Evolutionary conservation across 2,329 filamentous ascomycete species (phyloP), one percentile per base, ranked within the genome.

Genomic region (Elsinoe necatrix): DNA sequence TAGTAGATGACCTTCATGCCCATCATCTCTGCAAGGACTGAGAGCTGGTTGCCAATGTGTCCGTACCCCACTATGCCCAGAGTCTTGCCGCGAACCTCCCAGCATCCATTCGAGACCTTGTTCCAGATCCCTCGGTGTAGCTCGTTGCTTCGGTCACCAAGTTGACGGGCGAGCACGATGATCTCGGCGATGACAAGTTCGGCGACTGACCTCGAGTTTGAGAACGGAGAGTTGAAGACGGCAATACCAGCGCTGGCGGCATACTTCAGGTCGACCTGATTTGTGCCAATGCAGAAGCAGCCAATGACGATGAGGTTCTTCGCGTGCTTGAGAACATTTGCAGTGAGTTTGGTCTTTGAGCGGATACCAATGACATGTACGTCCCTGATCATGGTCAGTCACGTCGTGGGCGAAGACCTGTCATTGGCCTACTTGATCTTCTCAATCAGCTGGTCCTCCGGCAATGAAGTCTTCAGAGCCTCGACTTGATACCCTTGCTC

Each of bases 241-340:
- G 91, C 90, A 69, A 97, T 95, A 63, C 93, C 90, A 68, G 87
- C 83, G 63, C 80, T 79, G 48, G 89, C 89, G 27, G 90, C 89
- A 68, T 83, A 92, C 60, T 89, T 81, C 59, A 95, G 82, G 69
- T 95, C 86, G 62, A 95, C 90, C 72, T 95, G 90, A 75, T 95
- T 97, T 57, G 93, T 98, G 63, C 93, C 93, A 66, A 98, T 98
- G 72, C 93, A 98, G 80, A 98, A 98, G 77, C 93, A 98, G 60
- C 93, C 93, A 65, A 97, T 83, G 60, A 96, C 93, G 58, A 97
- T 86, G 55, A 98, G 80, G 71, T 96, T 95, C 76, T 91, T 95
- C 56, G 93, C 93, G 70, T 95, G 85, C 57, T 82, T 80, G 60
- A 98, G 80, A 25, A 98, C 88, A 66, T 84, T 85, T 61, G 87